Percentiles rank a stretch among this genome's conserved stretches.
phyloP scores from a whole-genome alignment of 495 filamentous ascomycete species.

The Aspergillus saccharolyticus region DNA sequence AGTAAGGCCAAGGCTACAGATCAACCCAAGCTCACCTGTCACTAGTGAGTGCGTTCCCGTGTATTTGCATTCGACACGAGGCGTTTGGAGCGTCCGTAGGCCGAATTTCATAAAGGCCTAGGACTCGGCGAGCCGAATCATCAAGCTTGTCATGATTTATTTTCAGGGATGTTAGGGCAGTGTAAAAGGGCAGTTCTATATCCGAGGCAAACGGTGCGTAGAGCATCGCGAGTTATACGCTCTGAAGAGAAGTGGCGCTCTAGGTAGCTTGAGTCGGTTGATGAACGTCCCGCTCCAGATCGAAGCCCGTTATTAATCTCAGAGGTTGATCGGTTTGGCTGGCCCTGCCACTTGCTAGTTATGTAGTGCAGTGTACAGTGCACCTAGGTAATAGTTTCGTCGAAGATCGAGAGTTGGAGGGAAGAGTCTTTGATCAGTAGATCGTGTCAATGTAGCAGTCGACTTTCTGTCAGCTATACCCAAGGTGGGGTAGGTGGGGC shows the following conservation, averaged over 20 bases:
- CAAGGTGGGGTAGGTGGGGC: not conserved
- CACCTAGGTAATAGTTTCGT: too few relatives aligned
- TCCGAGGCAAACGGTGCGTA: slow-evolving; percentile 89
- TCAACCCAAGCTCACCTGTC: slow-evolving; percentile 59
- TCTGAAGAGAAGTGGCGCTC: not conserved
- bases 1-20: not conserved
- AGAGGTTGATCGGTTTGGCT: too few relatives aligned
- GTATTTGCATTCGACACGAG: slow-evolving; percentile 80
- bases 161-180: slow-evolving; percentile 79
- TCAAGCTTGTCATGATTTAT: slow-evolving; percentile 96
- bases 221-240: slow-evolving; percentile 29
- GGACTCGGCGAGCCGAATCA: slow-evolving; percentile 76
- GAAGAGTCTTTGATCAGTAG: too few relatives aligned
- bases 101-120: slow-evolving; percentile 88
- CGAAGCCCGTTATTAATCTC: too few relatives aligned
- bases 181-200: slow-evolving; percentile 92
- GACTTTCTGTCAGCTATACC: not conserved
- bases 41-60: slow-evolving; percentile 76
- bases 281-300: not conserved
- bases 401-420: too few relatives aligned
- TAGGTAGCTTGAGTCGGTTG: not conserved
- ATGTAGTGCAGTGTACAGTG: too few relatives aligned
- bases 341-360: too few relatives aligned
- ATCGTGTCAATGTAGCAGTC: not conserved
- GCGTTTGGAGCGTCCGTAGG: slow-evolving; percentile 59